phyloP scores from a whole-genome alignment of 2,329 filamentous ascomycete genomes.

The Polytolypa hystricis region DNA sequence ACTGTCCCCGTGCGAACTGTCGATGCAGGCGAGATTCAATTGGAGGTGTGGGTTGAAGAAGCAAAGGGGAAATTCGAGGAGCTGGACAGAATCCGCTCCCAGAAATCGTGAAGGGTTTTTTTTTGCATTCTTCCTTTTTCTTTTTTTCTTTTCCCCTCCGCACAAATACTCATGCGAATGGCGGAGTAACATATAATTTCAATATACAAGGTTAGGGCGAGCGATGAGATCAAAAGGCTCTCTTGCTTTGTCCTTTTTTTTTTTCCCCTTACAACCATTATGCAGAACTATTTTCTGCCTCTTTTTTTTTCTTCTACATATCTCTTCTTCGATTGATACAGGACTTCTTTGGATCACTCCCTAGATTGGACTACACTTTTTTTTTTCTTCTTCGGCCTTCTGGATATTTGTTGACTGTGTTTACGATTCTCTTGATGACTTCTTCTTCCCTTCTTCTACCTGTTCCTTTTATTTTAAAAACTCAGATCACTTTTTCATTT shows the following conservation, averaged over 20 bases:
- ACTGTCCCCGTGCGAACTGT: slow-evolving; percentile 53
- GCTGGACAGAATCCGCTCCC: slow-evolving; percentile 28
- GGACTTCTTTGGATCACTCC: background rate
- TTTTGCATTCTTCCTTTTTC: background rate
- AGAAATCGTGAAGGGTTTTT: slow-evolving; percentile 24
- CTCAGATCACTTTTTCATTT: background rate
- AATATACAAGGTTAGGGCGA: background rate
- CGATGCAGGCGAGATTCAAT: slow-evolving; percentile 52
- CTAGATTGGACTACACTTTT: background rate
- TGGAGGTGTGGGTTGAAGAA: slow-evolving; percentile 63
- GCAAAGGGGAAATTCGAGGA: slow-evolving; percentile 41
- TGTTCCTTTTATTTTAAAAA: background rate
- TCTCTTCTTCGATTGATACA: background rate
- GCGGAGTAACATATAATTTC: background rate
- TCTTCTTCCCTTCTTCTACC: background rate
- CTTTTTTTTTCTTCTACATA: background rate
- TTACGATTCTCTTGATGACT: background rate
- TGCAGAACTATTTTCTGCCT: no score
- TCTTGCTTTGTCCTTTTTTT: slow-evolving; percentile 10
- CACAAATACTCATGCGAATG: background rate
- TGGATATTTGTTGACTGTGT: background rate
- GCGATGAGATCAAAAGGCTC: background rate
- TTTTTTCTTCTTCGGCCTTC: background rate
- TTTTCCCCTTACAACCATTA: slow-evolving; percentile 7
- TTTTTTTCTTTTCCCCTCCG: slow-evolving; percentile 1